phyloP scores from a whole-genome alignment of 306 rosid genomes.

The Ceratonia siliqua region DNA sequence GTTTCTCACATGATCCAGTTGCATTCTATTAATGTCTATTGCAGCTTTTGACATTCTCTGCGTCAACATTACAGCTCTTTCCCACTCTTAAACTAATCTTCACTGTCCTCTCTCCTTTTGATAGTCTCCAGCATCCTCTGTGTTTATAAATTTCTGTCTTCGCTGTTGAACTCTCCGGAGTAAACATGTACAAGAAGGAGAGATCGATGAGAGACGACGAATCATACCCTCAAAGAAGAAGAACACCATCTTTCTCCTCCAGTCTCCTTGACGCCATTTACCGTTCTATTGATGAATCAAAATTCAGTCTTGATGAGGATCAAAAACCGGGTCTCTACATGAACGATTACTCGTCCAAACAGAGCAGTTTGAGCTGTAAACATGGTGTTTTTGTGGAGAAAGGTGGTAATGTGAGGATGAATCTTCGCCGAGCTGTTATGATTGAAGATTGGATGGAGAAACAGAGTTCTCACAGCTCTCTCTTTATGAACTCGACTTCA shows the following conservation, averaged over 20 bases:
- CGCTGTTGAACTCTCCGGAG: neutral
- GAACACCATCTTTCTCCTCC: constrained; percentile 80
- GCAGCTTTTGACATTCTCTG: constrained; percentile 63
- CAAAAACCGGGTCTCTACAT: constrained; percentile 31
- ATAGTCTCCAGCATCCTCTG: neutral
- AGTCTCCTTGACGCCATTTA: constrained; percentile 58
- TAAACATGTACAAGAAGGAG: constrained; percentile 38
- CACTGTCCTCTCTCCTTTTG: constrained; percentile 20
- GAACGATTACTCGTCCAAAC: constrained; percentile 33
- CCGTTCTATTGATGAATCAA: constrained; percentile 65
- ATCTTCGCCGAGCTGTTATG: constrained; percentile 56
- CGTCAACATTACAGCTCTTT: constrained; percentile 62
- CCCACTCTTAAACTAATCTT: constrained; percentile 31
- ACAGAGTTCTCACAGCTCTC: constrained; percentile 42
- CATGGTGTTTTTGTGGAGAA: constrained; percentile 1
- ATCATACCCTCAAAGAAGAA: constrained; percentile 56
- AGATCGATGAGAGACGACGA: constrained; percentile 22
- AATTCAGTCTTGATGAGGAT: constrained; percentile 37
- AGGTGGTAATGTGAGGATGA: constrained; percentile 33
- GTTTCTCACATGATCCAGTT: constrained; percentile 47
- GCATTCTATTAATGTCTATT: constrained; percentile 32
- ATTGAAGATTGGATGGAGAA: constrained; percentile 68
- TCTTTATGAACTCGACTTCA: constrained; percentile 45
- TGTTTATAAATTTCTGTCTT: constrained; percentile 24
- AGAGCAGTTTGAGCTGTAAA: constrained; percentile 21